phyloP scores from a whole-genome alignment of 1,139 yeast species.

The Pichia sp. region DNA sequence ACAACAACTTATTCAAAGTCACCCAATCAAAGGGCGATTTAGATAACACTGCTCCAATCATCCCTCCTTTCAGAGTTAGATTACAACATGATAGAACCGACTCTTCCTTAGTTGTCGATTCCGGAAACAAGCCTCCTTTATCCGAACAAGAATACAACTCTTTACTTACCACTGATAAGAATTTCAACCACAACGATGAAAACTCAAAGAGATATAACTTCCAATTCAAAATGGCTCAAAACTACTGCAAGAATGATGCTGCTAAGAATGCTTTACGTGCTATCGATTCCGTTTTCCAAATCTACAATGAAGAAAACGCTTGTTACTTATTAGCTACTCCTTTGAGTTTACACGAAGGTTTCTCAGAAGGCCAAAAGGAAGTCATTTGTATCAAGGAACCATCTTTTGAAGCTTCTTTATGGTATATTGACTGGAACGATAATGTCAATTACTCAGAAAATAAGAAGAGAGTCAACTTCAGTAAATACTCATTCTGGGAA shows the following conservation, averaged over 20 bases:
- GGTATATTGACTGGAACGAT: constrained; percentile 63
- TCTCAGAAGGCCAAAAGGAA: constrained; percentile 75
- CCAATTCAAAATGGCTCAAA: constrained; percentile 40
- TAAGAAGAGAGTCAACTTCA: constrained; percentile 30
- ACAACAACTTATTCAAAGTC: constrained; percentile 65
- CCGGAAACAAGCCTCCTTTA: constrained; percentile 65
- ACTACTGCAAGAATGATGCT: constrained; percentile 29
- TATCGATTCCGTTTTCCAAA: constrained; percentile 54
- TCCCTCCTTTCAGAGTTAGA: constrained; percentile 51
- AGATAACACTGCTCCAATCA: constrained; percentile 38
- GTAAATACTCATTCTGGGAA: constrained; percentile 33
- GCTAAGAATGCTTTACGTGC: constrained; percentile 44
- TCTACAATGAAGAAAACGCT: constrained; percentile 55
- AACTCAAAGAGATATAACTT: constrained; percentile 55
- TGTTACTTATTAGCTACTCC: constrained; percentile 67
- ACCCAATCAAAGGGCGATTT: constrained; percentile 35
- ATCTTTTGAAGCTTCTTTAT: constrained; percentile 53
- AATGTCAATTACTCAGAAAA: constrained; percentile 42
- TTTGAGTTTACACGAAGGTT: constrained; percentile 53
- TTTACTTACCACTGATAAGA: constrained; percentile 66
- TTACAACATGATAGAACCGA: constrained; percentile 64
- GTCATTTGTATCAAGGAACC: constrained; percentile 73
- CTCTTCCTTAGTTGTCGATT: constrained; percentile 53
- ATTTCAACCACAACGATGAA: constrained; percentile 44
- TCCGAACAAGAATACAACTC: constrained; percentile 78